Evolutionary conservation across 441 rosid genomes (phyloP).

Genomic region (Raphanus hybrid): DNA sequence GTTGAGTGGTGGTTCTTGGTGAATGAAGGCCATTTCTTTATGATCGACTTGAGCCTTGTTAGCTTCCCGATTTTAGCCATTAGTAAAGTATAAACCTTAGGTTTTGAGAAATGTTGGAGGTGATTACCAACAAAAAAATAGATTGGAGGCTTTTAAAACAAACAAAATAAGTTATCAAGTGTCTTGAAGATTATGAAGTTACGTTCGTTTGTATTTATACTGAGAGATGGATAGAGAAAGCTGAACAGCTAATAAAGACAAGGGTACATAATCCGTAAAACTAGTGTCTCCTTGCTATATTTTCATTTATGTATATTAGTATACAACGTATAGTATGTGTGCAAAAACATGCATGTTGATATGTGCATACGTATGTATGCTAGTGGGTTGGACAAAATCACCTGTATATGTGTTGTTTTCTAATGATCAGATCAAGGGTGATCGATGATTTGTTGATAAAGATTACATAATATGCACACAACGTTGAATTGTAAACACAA

Average conservation of each 20-base stretch:
- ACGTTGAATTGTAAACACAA: background rate
- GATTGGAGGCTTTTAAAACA: background rate
- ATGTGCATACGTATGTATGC: constrained; percentile 16
- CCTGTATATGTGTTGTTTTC: constrained; percentile 24
- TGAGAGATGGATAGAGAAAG: constrained; percentile 7
- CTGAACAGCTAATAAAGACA: constrained; percentile 58
- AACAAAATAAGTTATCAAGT: background rate
- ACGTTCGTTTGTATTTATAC: constrained; percentile 31
- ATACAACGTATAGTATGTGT: background rate
- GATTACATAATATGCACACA: constrained; percentile 18
- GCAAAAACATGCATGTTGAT: constrained; percentile 20
- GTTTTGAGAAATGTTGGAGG: background rate
- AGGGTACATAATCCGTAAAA: constrained; percentile 31
- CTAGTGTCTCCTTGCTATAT: constrained; percentile 17
- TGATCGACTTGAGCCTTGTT: constrained; percentile 78
- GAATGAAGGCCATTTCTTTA: constrained; percentile 75
- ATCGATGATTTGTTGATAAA: constrained; percentile 8
- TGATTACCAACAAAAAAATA: too few species aligned
- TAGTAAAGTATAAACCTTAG: background rate
- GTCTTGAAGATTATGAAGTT: background rate
- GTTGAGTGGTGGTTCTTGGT: constrained; percentile 50
- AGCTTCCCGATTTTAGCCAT: constrained; percentile 76
- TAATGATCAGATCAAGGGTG: constrained; percentile 27
- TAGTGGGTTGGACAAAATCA: constrained; percentile 17
- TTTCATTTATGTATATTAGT: background rate